Base-by-base conservation (phyloP, 2,329 filamentous ascomycete species). In the Akanthomyces lecanii region DNA sequence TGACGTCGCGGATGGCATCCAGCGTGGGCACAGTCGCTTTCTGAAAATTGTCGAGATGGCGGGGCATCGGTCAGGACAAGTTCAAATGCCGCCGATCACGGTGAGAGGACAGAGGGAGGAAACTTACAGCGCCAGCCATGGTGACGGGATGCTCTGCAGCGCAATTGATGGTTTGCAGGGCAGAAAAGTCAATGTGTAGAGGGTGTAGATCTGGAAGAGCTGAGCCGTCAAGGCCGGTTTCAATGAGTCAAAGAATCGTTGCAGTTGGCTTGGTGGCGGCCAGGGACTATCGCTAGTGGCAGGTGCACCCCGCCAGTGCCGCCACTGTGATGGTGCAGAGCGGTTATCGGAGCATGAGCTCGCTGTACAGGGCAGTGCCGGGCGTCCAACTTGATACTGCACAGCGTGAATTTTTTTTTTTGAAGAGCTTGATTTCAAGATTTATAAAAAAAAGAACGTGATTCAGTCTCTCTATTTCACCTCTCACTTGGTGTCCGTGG, bases 1-100 rank as follows among this genome's bases (percentile, higher is more conserved):
- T 71, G 61, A 82, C 69, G 51, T 77, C 74, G 64, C 74, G 75
- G 61, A 83, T 77, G 62, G 76, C 78, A 64, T 81, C 77, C 65
- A 82, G 74, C 53, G 79, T 78, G 66, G 80, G 80, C 48, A 79
- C 71, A 65, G 81, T 72, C 66, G 72, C 72, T 70, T 73, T 74
- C 77, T 79, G 70, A 16, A 57, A 48, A 55, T 53, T 40, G n/a
- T 58, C 16, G 21, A 1, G 11, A 52, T 55, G 56, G 62, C 45
- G 44, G 21, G 42, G 45, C 36, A 44, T 45, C 44, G 51, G 62
- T 66, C 53, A 67, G 66, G 50, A 42, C 44, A 55, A 56, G 52
- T n/a, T 33, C 38, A 14, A 36, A 14, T 30, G 40, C 12, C 25
- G 21, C 36, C 36, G 54, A 47, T 38, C 23, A 8, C 12, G 21